Base-by-base conservation (phyloP, 352 stramenopile genomes). In the Hyphochytrium catenoides region DNA sequence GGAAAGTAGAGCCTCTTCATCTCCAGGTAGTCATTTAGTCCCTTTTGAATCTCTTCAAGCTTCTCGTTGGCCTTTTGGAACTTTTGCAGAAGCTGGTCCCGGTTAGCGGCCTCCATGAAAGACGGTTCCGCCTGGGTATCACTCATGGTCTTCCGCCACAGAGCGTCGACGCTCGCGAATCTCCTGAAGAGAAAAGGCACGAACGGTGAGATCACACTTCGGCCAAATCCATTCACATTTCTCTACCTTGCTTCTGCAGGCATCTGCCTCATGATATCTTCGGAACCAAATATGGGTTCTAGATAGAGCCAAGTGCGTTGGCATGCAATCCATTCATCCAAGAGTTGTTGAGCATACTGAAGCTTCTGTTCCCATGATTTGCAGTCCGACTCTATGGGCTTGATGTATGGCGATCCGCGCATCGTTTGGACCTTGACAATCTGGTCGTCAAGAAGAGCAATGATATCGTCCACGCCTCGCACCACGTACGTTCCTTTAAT, bases 231-330 rank as follows among this genome's bases (percentile, higher is more conserved):
- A n/a, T n/a, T n/a, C n/a, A n/a, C n/a, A n/a, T n/a, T n/a, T n/a
- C n/a, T n/a, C n/a, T n/a, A n/a, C n/a, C n/a, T n/a, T n/a, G 72
- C 73, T 34, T 94, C 77, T 0, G 74, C 89, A 3, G 81, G 82
- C 62, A 95, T 86, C 56, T 95, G 82, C 8, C 79, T 57, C 74
- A 69, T 57, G 33, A 76, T 76, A 46, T 74, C 62, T 25, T 70
- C 48, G 14, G 48, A 70, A 8, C 65, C 82, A 45, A 95, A 95
- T 32, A 95, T 94, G 3, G 83, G 77, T 51, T 95, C 79, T 4
- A 95, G 61, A 44, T 94, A 94, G 20, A 95, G 57, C 83, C 84
- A 94, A 33, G 78, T 91, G 19, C 77, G 62, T 52, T 94, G 84
- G 36, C 74, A 92, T 3, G 44, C 63, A 52, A 93, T 87, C 76